phyloP scores from a whole-genome alignment of 495 filamentous ascomycete species.

The Parathielavia appendiculata region DNA sequence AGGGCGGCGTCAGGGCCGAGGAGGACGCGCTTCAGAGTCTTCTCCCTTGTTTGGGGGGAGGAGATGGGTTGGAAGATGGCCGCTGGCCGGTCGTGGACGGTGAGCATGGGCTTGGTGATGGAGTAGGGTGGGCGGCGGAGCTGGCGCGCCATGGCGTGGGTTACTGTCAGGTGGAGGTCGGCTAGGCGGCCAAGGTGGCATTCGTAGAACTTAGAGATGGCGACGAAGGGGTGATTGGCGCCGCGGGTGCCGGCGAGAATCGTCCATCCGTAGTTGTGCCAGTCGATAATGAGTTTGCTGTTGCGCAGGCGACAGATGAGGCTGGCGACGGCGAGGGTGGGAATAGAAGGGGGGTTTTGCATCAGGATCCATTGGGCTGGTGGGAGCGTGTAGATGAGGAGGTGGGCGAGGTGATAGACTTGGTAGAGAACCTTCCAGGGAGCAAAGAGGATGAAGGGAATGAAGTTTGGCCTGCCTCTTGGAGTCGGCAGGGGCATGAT shows the following conservation, averaged over 20 bases:
- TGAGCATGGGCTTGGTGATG: slow-evolving; percentile 57
- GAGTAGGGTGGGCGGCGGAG: slow-evolving; percentile 57
- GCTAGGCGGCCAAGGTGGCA: slow-evolving; percentile 61
- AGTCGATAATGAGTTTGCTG: slow-evolving; percentile 83
- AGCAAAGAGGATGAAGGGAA: slow-evolving; percentile 65
- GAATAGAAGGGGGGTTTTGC: slow-evolving; percentile 95
- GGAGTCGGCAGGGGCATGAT: slow-evolving; percentile 43
- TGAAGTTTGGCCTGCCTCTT: slow-evolving; percentile 11
- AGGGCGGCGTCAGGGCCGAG: slow-evolving; percentile 44
- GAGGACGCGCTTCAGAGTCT: slow-evolving; percentile 57
- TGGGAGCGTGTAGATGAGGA: slow-evolving; percentile 66
- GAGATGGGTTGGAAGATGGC: slow-evolving; percentile 69
- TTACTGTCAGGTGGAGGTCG: slow-evolving; percentile 76
- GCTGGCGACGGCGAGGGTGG: slow-evolving; percentile 71
- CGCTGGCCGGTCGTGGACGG: slow-evolving; percentile 85
- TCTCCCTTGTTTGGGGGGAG: slow-evolving; percentile 39
- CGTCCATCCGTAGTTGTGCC: slow-evolving; percentile 99
- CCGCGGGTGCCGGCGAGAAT: slow-evolving; percentile 68
- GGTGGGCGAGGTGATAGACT: slow-evolving; percentile 58
- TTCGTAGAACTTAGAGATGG: slow-evolving; percentile 71
- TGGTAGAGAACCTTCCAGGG: slow-evolving; percentile 88
- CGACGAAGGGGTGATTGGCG: slow-evolving; percentile 70
- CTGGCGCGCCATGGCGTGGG: slow-evolving; percentile 75
- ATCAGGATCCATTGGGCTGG: slow-evolving; percentile 78
- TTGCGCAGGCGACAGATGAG: slow-evolving; percentile 71